Percentiles rank a stretch among this genome's conserved stretches.
Evolutionary conservation across 192 early-diverging fungal species (phyloP).

Genomic region (Coemansia sp.): DNA sequence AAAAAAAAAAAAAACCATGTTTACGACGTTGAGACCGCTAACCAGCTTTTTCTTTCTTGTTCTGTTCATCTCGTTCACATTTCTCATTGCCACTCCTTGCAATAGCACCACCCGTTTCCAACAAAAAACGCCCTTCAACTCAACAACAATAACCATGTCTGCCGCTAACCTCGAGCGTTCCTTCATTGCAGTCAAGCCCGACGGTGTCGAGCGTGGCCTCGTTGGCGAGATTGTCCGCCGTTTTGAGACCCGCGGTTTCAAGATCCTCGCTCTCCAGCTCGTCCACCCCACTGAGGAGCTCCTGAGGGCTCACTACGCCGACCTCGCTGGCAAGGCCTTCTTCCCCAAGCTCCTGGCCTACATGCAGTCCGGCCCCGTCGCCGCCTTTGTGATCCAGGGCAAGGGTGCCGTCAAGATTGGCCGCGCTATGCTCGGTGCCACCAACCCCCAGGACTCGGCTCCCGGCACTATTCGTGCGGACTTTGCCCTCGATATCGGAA

Average conservation of each 20-base stretch:
- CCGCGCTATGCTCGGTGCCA: conserved; percentile 85
- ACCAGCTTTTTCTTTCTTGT: conserved; percentile 19
- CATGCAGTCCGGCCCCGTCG: conserved; percentile 95
- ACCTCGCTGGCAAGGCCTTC: conserved; percentile 85
- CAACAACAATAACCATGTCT: conserved; percentile 28
- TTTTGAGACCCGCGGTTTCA: conserved; percentile 90
- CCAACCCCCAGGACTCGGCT: conserved; percentile 86
- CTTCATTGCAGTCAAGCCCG: conserved; percentile 57
- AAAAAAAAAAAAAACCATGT: not conserved
- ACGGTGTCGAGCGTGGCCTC: conserved; percentile 78
- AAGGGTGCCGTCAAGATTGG: conserved; percentile 91
- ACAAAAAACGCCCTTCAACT: not conserved
- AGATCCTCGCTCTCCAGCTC: conserved; percentile 86
- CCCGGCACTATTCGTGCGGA: conserved; percentile 98
- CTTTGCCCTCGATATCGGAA: conserved; percentile 82
- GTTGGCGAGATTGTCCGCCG: conserved; percentile 94
- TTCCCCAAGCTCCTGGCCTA: conserved; percentile 82
- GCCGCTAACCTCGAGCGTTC: conserved; percentile 54
- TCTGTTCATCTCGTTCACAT: conserved; percentile 8
- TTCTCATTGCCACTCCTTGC: not conserved
- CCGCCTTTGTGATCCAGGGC: conserved; percentile 93
- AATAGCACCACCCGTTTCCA: not conserved
- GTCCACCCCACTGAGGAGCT: conserved; percentile 70
- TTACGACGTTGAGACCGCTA: conserved; percentile 12
- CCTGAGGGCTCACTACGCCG: conserved; percentile 81